Evolutionary conservation across 1,139 yeast species (phyloP).

Genomic region (Chernovozyma sophiae-reginae): DNA sequence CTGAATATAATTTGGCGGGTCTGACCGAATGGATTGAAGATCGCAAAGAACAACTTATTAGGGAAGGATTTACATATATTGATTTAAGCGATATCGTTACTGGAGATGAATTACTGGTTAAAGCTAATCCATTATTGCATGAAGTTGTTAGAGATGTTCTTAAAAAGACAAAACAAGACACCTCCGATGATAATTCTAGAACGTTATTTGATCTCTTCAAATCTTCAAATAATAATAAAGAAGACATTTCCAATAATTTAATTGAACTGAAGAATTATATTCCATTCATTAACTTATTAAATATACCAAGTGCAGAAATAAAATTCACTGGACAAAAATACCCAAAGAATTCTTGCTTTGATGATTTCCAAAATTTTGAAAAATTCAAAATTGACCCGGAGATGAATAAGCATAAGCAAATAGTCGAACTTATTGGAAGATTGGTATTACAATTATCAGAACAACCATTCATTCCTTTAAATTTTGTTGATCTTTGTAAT

Average conservation of each 20-base stretch:
- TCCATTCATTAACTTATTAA: conserved; percentile 61
- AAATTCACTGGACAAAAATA: conserved; percentile 43
- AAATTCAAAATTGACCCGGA: conserved; percentile 46
- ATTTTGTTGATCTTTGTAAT: conserved; percentile 47
- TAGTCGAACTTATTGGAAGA: conserved; percentile 56
- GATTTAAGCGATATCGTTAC: conserved; percentile 74
- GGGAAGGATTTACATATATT: conserved; percentile 68
- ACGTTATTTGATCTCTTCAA: conserved; percentile 27
- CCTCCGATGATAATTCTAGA: conserved; percentile 4
- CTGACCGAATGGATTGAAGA: conserved; percentile 74
- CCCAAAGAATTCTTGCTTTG: conserved; percentile 65
- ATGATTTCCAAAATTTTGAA: conserved; percentile 57
- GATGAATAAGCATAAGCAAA: conserved; percentile 52
- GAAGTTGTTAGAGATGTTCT: conserved; percentile 40
- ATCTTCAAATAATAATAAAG: conserved; percentile 19
- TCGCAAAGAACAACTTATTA: conserved; percentile 46
- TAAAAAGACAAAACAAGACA: conserved; percentile 22
- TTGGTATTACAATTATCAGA: conserved; percentile 59
- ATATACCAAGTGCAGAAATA: conserved; percentile 67
- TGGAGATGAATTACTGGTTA: conserved; percentile 55
- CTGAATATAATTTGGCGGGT: conserved; percentile 81
- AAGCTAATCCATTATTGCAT: conserved; percentile 66
- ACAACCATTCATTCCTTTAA: conserved; percentile 72
- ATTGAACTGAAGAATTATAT: conserved; percentile 60
- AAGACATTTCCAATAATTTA: conserved; percentile 34